Base-by-base conservation (phyloP, 202 grass and related monocot species). In the Carex arenaria region DNA sequence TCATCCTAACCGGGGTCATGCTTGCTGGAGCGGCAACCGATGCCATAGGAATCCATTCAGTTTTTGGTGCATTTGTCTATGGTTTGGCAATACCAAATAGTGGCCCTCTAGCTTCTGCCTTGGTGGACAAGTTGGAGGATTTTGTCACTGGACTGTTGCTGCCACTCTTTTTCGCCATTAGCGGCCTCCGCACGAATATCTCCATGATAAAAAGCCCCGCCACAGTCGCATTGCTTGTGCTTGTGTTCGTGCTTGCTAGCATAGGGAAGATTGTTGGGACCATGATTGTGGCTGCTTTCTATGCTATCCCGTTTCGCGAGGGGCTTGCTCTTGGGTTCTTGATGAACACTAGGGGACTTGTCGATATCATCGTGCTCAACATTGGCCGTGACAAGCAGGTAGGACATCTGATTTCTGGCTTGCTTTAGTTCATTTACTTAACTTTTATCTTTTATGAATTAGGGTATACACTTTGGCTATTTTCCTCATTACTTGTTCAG, bases 361-460 rank as follows among this genome's bases (percentile, higher is more conserved):
- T 96, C 3, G 93, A 96, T 85, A 88, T 96, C 75, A 96, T 96
- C 19, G 91, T 96, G 14, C 93, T 96, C 81, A 91, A 96, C 85
- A 96, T 96, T 36, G 94, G 91, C n/a, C 83, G 91, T 47, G 94
- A 93, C 67, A 91, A 88, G 69, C 49, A 90, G 89, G 87, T 92
- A 86, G 45, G 4, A 18, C 56, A 34, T 65, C 38, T 45, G 78
- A 61, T 42, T 65, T 63, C 45, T 38, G 18, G 30, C 32, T 62
- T 34, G 45, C 10, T 60, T 75, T 61, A 60, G 1, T 17, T 54
- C 9, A 18, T 36, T 36, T 36, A 36, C 34, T 36, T 36, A 4
- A 36, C 3, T 36, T 36, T 34, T 4, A 34, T 34, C 4, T 36
- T 36, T 36, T 36, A 36, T 67, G 64, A 15, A 34, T 38, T 9